Base-by-base conservation (phyloP, 306 rosid species). In the Cicer chorassanicum region DNA sequence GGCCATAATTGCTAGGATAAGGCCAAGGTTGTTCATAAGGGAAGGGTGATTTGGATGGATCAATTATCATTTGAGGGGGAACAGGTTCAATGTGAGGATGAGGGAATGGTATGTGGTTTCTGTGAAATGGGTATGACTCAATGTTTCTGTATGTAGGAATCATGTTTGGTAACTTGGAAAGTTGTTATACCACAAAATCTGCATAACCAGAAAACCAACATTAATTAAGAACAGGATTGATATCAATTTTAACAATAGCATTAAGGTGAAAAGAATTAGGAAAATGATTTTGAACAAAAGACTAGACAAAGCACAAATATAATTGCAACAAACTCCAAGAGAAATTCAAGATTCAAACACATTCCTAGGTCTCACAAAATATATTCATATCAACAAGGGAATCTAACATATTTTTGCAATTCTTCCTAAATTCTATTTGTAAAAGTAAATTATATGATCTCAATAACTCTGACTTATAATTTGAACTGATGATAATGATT, bases 81-180 rank as follows among this genome's bases (percentile, higher is more conserved):
- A 80, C 2, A 7, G 64, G 41, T 13, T 82, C 87, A 41, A 55
- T 41, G 8, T 59, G 41, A 13, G 86, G 80, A 18, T 76, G 81
- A 59, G 78, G 39, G 8, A 54, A 70, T 13, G 87, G 78, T 14
- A 65, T 78, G 44, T 76, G 91, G 77, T 59, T 77, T 42, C 61
- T 88, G 5, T 83, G 84, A 72, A 81, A 78, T 0, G 98, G 91
- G 66, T 75, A 68, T 12, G 97, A 85, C 51, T 91, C 93, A 84
- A 80, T 71, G 71, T 44, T 73, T 56, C 86, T 24, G 71, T 77
- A 83, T 19, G 60, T 54, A 40, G 96, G 96, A 66, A 89, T 78
- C 91, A 91, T 89, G 36, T 10, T 54, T 70, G 43, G 69, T n/a
- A 14, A 57, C 65, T 60, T 60, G 10, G 1, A 13, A 34, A 34